A percentile compares a stretch with the other conserved stretches of the same genome.
Evolutionary conservation across 768 basidiomycete genomes (phyloP).

Genomic region (Boletus sp.): DNA sequence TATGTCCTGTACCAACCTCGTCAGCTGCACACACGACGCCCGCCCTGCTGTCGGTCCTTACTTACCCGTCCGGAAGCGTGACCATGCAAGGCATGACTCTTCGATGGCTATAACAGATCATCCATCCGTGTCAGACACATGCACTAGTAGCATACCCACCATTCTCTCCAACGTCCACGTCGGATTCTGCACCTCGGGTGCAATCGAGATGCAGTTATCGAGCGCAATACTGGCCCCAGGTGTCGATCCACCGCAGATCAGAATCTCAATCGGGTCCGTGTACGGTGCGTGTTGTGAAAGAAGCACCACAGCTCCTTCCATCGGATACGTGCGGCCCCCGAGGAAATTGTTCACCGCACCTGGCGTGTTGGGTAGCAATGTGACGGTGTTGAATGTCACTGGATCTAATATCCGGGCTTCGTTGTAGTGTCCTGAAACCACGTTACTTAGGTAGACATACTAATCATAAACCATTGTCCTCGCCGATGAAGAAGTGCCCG

Average conservation of each 20-base stretch:
- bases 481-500: constrained; percentile 67
- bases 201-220: constrained; percentile 71
- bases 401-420: constrained; percentile 77
- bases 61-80: constrained; percentile 49
- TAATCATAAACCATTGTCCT: constrained; percentile 13
- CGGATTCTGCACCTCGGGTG: constrained; percentile 60
- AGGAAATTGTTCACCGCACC: constrained; percentile 69
- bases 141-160: constrained; percentile 41
- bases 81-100: constrained; percentile 77
- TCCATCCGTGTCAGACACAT: not conserved
- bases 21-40: not conserved
- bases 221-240: constrained; percentile 47
- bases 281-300: constrained; percentile 73
- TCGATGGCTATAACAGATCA: constrained; percentile 48
- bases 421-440: constrained; percentile 66
- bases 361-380: constrained; percentile 67
- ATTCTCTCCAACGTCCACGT: constrained; percentile 77
- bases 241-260: constrained; percentile 78
- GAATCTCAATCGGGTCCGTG: constrained; percentile 62
- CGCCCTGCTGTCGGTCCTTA: too few species aligned
- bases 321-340: constrained; percentile 76
- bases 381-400: constrained; percentile 58
- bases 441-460: not conserved
- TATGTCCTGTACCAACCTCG: constrained; percentile 53
- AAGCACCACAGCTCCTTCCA: constrained; percentile 68